Evolutionary conservation across 768 basidiomycete genomes (phyloP).

Genomic region (Naganishia kalamii): DNA sequence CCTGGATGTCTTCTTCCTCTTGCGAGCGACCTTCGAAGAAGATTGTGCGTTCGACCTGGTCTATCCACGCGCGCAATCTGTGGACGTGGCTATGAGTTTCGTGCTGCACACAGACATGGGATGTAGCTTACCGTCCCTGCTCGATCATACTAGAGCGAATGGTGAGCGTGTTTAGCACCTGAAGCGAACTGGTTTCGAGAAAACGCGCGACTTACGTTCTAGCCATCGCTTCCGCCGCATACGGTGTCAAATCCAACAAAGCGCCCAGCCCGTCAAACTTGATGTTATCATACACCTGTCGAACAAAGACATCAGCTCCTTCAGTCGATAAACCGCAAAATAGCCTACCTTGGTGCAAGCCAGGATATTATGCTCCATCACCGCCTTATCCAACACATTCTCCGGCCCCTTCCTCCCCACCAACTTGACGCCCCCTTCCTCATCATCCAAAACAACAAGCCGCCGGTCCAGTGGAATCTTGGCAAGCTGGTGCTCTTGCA

Average conservation of each 20-base stretch:
- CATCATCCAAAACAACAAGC: conserved; percentile 45
- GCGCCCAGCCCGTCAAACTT: conserved; percentile 89
- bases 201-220: conserved; percentile 47
- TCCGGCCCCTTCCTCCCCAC: conserved; percentile 84
- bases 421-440: conserved; percentile 49
- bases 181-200: not conserved
- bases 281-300: conserved; percentile 84
- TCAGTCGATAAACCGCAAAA: not conserved
- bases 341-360: conserved; percentile 72
- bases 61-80: conserved; percentile 75
- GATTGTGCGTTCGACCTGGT: conserved; percentile 90
- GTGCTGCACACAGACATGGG: conserved; percentile 16
- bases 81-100: not conserved
- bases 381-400: conserved; percentile 91
- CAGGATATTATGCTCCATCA: conserved; percentile 97
- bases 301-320: not conserved
- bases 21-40: conserved; percentile 73
- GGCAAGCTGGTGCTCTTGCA: conserved; percentile 92
- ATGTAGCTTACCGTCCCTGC: conserved; percentile 78
- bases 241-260: conserved; percentile 78
- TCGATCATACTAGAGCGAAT: conserved; percentile 74
- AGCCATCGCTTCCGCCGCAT: conserved; percentile 94
- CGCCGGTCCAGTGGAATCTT: conserved; percentile 59
- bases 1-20: conserved; percentile 87
- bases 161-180: not conserved